Evolutionary conservation across 2,329 filamentous ascomycete genomes (phyloP).

Genomic region (Penicillium sp.): DNA sequence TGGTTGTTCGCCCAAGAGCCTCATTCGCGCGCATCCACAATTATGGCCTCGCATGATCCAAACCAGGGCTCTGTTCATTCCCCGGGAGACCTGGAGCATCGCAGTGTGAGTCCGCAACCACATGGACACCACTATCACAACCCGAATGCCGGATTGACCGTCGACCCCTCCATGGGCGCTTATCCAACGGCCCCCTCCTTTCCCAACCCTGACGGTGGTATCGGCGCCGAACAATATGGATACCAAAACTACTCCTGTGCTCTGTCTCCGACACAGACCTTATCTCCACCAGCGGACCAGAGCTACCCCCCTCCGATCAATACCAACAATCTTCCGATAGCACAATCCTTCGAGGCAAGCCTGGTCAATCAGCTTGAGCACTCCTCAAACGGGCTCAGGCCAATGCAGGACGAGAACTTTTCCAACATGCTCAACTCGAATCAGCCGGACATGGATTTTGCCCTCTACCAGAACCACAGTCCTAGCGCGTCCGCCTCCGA

Average conservation of each 20-base stretch:
- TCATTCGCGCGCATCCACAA: conserved; percentile 19
- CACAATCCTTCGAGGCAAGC: conserved; percentile 41
- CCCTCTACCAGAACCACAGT: conserved; percentile 39
- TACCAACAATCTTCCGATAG: conserved; percentile 33
- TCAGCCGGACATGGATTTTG: conserved; percentile 41
- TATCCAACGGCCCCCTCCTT: conserved; percentile 38
- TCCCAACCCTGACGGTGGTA: conserved; percentile 27
- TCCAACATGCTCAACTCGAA: conserved; percentile 44
- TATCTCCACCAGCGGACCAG: conserved; percentile 34
- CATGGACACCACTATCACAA: conserved; percentile 45
- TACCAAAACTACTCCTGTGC: conserved; percentile 39
- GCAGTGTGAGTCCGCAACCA: conserved; percentile 46
- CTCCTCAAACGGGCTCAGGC: conserved; percentile 26
- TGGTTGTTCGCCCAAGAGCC: conserved; percentile 2
- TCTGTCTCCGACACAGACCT: conserved; percentile 31
- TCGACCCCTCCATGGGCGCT: conserved; percentile 40
- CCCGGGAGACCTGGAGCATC: conserved; percentile 39
- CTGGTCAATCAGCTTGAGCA: conserved; percentile 40
- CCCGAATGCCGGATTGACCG: conserved; percentile 31
- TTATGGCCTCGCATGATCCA: conserved; percentile 37
- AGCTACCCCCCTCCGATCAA: conserved; percentile 30
- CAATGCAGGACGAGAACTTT: conserved; percentile 39
- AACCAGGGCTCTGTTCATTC: conserved; percentile 38
- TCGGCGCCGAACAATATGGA: conserved; percentile 37
- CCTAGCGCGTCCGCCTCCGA: conserved; percentile 34